Evolutionary conservation across 2,329 filamentous ascomycete genomes (phyloP).

Genomic region (Aspergillus versicolor): DNA sequence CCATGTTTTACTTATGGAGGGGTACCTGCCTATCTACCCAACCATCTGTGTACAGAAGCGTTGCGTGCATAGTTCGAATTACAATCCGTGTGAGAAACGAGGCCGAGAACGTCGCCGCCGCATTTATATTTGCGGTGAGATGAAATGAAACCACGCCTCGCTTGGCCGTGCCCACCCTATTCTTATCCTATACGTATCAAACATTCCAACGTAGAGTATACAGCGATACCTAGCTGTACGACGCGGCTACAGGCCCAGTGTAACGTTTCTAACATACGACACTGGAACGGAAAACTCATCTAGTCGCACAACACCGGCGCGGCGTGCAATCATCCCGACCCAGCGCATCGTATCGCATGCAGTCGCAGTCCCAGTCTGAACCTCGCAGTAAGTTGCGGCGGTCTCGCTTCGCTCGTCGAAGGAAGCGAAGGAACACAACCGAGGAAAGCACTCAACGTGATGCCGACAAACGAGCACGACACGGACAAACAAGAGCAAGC

Average conservation of each 20-base stretch:
- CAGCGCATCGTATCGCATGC: not conserved
- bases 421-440: too few species aligned
- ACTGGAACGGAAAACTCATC: not conserved
- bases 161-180: not conserved
- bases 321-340: not conserved
- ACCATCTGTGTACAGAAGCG: not conserved
- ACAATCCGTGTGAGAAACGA: not conserved
- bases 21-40: too few species aligned
- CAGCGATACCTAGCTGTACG: not conserved
- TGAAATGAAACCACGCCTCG: not conserved
- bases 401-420: too few species aligned
- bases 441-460: too few species aligned
- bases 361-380: too few species aligned
- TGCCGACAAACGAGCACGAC: too few species aligned
- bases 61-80: constrained; percentile 3
- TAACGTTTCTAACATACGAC: not conserved
- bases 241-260: not conserved
- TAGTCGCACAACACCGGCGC: not conserved
- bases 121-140: not conserved
- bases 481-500: too few species aligned
- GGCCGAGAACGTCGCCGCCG: not conserved
- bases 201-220: not conserved
- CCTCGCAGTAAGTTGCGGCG: too few species aligned
- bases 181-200: not conserved
- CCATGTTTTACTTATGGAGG: not conserved